These are phyloP conservation scores for Corylus heterophylla DNA, from an alignment of 306 rosid species.

Conservation along the genomic window DNA sequence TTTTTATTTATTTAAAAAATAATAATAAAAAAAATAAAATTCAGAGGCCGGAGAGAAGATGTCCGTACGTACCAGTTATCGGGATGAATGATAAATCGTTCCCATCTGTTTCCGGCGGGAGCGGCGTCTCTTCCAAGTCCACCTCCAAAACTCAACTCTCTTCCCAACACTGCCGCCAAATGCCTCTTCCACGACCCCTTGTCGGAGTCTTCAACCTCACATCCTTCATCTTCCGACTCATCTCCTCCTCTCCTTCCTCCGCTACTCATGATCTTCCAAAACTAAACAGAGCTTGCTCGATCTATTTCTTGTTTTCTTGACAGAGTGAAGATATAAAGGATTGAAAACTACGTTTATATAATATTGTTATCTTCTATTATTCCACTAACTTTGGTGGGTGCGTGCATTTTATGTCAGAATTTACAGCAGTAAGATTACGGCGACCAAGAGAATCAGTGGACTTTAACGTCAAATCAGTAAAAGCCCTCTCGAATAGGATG, in stretches of 20 bases:
- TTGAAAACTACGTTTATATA: too few species aligned
- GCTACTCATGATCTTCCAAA: neutral
- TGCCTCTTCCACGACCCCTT: constrained; percentile 2
- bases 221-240: constrained; percentile 18
- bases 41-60: too few species aligned
- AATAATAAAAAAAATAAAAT: neutral
- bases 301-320: neutral
- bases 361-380: too few species aligned
- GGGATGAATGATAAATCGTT: constrained; percentile 34
- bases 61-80: constrained; percentile 29
- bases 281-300: too few species aligned
- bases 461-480: too few species aligned
- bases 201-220: constrained; percentile 10
- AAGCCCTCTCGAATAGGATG: too few species aligned
- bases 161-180: neutral
- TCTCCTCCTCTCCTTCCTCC: neutral
- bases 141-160: neutral
- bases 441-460: too few species aligned
- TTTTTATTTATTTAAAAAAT: too few species aligned
- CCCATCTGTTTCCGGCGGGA: neutral
- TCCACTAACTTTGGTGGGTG: too few species aligned
- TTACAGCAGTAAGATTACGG: too few species aligned
- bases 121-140: neutral
- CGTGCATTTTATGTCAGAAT: too few species aligned
- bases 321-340: too few species aligned